Conservation (phyloP, 1,284 basidiomycete species). For the Golubevia sp. region DNA sequence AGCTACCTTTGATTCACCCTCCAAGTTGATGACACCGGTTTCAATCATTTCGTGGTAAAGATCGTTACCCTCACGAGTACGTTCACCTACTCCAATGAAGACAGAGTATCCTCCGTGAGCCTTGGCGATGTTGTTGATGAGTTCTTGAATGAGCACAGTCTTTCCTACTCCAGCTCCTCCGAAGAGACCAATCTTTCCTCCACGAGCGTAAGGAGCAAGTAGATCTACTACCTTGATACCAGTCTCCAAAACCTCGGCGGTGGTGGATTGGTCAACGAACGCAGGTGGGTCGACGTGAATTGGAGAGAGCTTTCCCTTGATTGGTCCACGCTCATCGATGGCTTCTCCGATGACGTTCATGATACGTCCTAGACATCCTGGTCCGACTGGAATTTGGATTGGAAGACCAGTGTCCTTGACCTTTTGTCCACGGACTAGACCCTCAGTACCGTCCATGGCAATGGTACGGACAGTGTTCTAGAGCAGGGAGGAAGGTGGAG, state of each 20-base stretch:
- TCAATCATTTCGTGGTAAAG: conserved; percentile 99
- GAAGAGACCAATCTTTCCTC: conserved; percentile 99
- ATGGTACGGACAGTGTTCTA: conserved; percentile 82
- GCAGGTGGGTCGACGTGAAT: conserved; percentile 96
- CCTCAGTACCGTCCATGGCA: conserved; percentile 87
- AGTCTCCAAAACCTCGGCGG: conserved; percentile 96
- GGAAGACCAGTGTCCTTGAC: conserved; percentile 94
- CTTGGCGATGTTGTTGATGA: conserved; percentile 99
- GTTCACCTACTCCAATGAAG: conserved; percentile 99
- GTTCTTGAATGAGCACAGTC: conserved; percentile 97
- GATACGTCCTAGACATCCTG: conserved; percentile 92
- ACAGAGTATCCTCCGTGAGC: conserved; percentile 99
- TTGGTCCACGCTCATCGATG: conserved; percentile 98
- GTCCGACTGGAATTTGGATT: conserved; percentile 94
- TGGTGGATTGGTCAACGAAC: conserved; percentile 97
- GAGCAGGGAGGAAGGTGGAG: background rate
- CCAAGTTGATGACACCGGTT: conserved; percentile 95
- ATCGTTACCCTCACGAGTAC: conserved; percentile 99
- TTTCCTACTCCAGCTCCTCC: conserved; percentile 99
- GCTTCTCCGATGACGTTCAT: conserved; percentile 99
- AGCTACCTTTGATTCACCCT: conserved; percentile 98
- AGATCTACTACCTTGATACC: conserved; percentile 99
- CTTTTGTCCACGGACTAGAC: conserved; percentile 97
- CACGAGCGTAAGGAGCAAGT: conserved; percentile 98
- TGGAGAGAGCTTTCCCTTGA: conserved; percentile 84